Evolutionary conservation across 2,329 filamentous ascomycete genomes (phyloP).

Genomic region (Hypoxylon sp.): DNA sequence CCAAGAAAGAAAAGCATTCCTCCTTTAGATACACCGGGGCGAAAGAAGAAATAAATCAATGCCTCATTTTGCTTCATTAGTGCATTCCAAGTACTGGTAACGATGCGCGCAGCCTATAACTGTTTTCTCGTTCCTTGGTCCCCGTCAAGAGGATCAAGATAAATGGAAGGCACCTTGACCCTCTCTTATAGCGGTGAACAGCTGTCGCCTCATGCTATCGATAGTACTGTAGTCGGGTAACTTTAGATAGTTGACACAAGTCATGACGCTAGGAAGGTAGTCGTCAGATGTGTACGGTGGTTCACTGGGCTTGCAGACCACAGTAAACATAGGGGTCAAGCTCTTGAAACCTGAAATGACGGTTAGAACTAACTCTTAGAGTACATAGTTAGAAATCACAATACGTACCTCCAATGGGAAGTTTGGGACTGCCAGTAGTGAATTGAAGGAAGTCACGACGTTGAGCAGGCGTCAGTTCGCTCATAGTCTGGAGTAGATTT

Average conservation of each 20-base stretch:
- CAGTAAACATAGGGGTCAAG: slow-evolving; percentile 97
- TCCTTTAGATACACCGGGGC: slow-evolving; percentile 11
- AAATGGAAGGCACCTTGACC: slow-evolving; percentile 98
- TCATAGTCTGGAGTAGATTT: slow-evolving; percentile 94
- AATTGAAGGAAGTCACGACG: slow-evolving; percentile 97
- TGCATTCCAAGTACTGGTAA: slow-evolving; percentile 28
- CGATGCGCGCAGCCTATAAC: too few species aligned
- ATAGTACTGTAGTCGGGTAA: slow-evolving; percentile 90
- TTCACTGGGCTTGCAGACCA: slow-evolving; percentile 98
- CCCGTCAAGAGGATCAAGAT: slow-evolving; percentile 71
- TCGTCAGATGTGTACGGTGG: slow-evolving; percentile 93
- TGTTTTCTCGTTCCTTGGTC: too few species aligned
- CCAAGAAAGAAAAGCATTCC: slow-evolving; percentile 28
- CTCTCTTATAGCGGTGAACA: slow-evolving; percentile 88
- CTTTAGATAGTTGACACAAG: slow-evolving; percentile 98
- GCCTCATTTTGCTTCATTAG: slow-evolving; percentile 29
- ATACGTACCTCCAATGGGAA: slow-evolving; percentile 91
- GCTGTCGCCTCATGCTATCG: slow-evolving; percentile 77
- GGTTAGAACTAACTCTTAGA: slow-evolving; percentile 46
- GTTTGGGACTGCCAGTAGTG: slow-evolving; percentile 95
- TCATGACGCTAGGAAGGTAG: slow-evolving; percentile 99
- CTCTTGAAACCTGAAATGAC: slow-evolving; percentile 82
- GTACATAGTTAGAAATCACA: slow-evolving; percentile 13
- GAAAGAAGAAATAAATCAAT: slow-evolving; percentile 31
- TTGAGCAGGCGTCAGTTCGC: slow-evolving; percentile 76